These are phyloP conservation scores for Moelleriella libera DNA, from an alignment of 2,329 filamentous ascomycete genomes.

Conservation along the genomic window DNA sequence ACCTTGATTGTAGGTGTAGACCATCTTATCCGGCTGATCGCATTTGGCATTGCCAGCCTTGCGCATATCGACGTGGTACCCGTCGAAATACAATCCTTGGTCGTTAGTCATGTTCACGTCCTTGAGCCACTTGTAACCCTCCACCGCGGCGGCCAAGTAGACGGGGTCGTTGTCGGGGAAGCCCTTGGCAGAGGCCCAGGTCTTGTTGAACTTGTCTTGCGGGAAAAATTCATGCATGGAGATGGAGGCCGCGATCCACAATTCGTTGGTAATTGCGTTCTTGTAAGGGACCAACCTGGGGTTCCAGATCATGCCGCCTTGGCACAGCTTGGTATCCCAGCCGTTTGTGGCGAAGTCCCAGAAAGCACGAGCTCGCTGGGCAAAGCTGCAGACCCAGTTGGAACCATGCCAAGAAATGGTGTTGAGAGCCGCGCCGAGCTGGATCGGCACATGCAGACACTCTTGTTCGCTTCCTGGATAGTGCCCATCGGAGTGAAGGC, in stretches of 20 bases:
- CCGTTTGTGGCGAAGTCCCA: constrained; percentile 68
- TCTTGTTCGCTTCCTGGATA: constrained; percentile 24
- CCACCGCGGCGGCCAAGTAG: constrained; percentile 59
- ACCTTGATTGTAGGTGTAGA: constrained; percentile 94
- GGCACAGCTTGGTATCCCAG: constrained; percentile 71
- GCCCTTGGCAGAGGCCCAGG: constrained; percentile 31
- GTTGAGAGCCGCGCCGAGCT: constrained; percentile 7
- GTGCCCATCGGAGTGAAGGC: constrained; percentile 51
- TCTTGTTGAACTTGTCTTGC: constrained; percentile 59
- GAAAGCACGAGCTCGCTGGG: constrained; percentile 72
- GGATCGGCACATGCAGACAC: constrained; percentile 3
- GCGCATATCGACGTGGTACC: constrained; percentile 63
- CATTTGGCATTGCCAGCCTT: constrained; percentile 57
- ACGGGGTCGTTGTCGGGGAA: constrained; percentile 35
- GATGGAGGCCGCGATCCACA: constrained; percentile 73
- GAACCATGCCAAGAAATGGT: constrained; percentile 57
- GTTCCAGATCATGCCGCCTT: constrained; percentile 86
- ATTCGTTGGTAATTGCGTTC: constrained; percentile 89
- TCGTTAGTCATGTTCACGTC: constrained; percentile 67
- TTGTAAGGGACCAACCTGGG: constrained; percentile 73
- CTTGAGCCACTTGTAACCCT: constrained; percentile 70
- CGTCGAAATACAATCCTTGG: constrained; percentile 67
- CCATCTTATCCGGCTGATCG: constrained; percentile 71
- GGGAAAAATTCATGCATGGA: constrained; percentile 86
- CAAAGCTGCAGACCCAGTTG: constrained; percentile 62